Percentiles rank a stretch among this genome's conserved stretches.
phyloP scores from a whole-genome alignment of 345 rosid genomes.

The Syzygium jambos region DNA sequence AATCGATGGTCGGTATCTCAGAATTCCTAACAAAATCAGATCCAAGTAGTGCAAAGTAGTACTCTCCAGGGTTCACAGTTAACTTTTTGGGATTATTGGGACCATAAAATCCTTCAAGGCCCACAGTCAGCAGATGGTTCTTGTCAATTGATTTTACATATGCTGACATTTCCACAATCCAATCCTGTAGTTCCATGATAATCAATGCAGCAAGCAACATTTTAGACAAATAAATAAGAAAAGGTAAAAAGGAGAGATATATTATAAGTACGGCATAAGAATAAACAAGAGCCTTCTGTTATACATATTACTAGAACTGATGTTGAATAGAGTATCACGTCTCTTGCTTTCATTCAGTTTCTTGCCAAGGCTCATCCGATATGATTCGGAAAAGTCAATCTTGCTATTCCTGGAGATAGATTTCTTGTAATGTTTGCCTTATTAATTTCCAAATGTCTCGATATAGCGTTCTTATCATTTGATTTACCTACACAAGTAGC shows the following conservation, averaged over 20 bases:
- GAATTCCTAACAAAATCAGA: slow-evolving; percentile 88
- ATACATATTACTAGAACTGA: neutral
- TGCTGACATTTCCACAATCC: slow-evolving; percentile 87
- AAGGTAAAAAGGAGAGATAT: neutral
- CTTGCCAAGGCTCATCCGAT: neutral
- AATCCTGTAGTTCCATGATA: slow-evolving; percentile 43
- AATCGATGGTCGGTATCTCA: slow-evolving; percentile 44
- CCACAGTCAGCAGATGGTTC: slow-evolving; percentile 82
- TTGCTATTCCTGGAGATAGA: neutral
- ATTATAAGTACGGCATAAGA: too few relatives aligned
- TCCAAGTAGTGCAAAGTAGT: slow-evolving; percentile 89
- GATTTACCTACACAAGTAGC: neutral
- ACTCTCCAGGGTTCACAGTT: slow-evolving; percentile 67
- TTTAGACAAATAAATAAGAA: neutral
- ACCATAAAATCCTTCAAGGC: slow-evolving; percentile 95
- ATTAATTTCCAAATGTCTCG: neutral
- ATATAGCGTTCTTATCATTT: neutral
- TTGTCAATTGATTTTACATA: slow-evolving; percentile 79
- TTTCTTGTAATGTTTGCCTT: neutral
- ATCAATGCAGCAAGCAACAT: neutral
- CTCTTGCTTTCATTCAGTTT: neutral
- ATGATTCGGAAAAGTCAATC: neutral
- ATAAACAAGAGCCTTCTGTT: neutral
- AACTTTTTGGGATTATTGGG: slow-evolving; percentile 66
- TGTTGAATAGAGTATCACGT: neutral